These are phyloP conservation scores for Teratosphaeria gauchensis DNA, from an alignment of 2,329 filamentous ascomycete genomes.

Conservation along the genomic window DNA sequence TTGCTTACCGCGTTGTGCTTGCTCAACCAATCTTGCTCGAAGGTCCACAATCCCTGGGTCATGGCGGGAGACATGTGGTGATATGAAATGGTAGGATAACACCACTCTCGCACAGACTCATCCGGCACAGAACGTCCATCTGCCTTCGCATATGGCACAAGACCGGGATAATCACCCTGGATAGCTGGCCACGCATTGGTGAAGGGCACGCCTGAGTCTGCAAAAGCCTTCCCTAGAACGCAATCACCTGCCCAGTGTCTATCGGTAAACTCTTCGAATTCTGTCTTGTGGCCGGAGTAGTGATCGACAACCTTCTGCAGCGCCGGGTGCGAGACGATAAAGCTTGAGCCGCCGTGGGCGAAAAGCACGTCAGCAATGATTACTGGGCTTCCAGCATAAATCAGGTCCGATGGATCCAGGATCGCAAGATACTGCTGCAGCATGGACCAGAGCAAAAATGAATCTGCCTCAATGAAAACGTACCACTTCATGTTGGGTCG, in stretches of 20 bases:
- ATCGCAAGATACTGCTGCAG: no score
- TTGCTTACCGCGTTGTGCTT: background rate
- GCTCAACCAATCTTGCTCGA: conserved; percentile 18
- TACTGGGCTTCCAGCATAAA: no score
- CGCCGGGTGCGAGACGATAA: no score
- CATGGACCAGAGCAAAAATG: no score
- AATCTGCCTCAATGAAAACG: no score
- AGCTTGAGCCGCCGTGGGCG: no score
- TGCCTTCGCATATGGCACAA: conserved; percentile 25
- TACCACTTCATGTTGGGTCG: no score
- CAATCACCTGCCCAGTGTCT: conserved; percentile 16
- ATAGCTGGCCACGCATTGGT: conserved; percentile 23
- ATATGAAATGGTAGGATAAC: conserved; percentile 19
- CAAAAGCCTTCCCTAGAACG: conserved; percentile 11
- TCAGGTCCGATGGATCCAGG: no score
- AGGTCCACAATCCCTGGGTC: conserved; percentile 17
- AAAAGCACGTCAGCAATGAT: no score
- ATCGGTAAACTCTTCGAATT: conserved; percentile 24
- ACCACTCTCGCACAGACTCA: conserved; percentile 14
- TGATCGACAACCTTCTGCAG: conserved; percentile 17
- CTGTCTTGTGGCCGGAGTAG: conserved; percentile 30
- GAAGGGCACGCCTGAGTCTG: conserved; percentile 11
- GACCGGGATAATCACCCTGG: conserved; percentile 28
- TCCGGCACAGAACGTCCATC: conserved; percentile 12
- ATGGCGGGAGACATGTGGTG: conserved; percentile 15